Conservation (phyloP, 164 flowering plant species). For the Vitis rupestris region DNA sequence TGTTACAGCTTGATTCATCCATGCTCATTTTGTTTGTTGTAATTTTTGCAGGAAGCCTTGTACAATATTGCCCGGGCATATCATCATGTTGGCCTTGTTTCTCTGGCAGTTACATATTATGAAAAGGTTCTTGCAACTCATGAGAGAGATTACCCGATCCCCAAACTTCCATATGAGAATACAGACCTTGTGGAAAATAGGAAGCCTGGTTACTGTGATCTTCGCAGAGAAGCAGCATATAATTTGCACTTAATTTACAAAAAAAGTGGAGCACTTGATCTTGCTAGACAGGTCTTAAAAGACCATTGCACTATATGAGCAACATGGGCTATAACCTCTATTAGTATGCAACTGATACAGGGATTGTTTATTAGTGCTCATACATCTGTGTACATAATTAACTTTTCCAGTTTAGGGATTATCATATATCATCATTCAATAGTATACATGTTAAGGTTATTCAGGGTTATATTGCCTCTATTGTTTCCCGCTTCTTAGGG, state of each 20-base stretch:
- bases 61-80: conserved; percentile 88
- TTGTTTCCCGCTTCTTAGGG: no score
- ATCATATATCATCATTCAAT: no score
- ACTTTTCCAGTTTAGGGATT: no score
- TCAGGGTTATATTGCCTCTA: no score
- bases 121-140: conserved; percentile 71
- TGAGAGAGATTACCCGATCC: conserved; percentile 65
- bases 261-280: conserved; percentile 80
- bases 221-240: conserved; percentile 84
- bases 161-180: conserved; percentile 59
- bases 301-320: conserved; percentile 68
- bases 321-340: not conserved
- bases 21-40: not conserved
- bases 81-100: conserved; percentile 83
- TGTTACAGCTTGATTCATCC: no score
- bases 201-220: conserved; percentile 67
- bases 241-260: conserved; percentile 91
- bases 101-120: conserved; percentile 71
- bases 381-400: no score
- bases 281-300: conserved; percentile 86
- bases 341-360: no score
- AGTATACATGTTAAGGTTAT: no score
- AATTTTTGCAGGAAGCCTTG: conserved; percentile 65
- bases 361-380: no score
- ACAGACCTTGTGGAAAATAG: conserved; percentile 25